A percentile compares a stretch with the other conserved stretches of the same genome.
Conservation (phyloP, 306 rosid species). For the Albizia julibrissin region DNA sequence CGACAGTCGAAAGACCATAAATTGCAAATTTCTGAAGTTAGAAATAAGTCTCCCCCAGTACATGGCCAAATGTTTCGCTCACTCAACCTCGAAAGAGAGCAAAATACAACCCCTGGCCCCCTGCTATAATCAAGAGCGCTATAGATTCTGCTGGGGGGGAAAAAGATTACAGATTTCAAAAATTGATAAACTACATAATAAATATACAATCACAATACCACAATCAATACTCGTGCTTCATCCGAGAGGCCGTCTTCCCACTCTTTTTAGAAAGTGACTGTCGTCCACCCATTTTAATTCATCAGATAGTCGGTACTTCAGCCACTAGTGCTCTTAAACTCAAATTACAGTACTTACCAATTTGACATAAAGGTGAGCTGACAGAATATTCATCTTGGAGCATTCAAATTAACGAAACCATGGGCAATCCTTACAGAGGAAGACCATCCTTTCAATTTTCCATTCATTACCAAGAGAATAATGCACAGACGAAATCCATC, state of each 20-base stretch:
- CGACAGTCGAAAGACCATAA: neutral
- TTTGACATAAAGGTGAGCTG: constrained; percentile 35
- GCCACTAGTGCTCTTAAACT: constrained; percentile 35
- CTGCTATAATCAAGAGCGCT: neutral
- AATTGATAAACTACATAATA: constrained; percentile 15
- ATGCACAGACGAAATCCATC: constrained; percentile 21
- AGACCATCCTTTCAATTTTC: constrained; percentile 25
- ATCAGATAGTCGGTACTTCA: constrained; percentile 35
- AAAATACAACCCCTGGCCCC: neutral
- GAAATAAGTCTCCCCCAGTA: neutral
- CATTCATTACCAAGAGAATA: constrained; percentile 27
- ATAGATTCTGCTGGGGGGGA: neutral
- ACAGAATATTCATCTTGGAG: constrained; percentile 30
- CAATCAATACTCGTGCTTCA: constrained; percentile 21
- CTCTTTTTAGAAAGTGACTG: neutral
- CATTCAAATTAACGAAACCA: constrained; percentile 33
- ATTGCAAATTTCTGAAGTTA: neutral
- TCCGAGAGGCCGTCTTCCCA: constrained; percentile 27
- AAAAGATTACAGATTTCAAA: constrained; percentile 8
- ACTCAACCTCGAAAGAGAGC: neutral
- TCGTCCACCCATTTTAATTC: constrained; percentile 28
- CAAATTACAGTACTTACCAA: constrained; percentile 39
- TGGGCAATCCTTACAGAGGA: constrained; percentile 28
- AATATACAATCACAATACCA: constrained; percentile 30
- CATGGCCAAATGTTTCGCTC: neutral